phyloP scores from a whole-genome alignment of 331 rosid species.

The Rosa hybrid region DNA sequence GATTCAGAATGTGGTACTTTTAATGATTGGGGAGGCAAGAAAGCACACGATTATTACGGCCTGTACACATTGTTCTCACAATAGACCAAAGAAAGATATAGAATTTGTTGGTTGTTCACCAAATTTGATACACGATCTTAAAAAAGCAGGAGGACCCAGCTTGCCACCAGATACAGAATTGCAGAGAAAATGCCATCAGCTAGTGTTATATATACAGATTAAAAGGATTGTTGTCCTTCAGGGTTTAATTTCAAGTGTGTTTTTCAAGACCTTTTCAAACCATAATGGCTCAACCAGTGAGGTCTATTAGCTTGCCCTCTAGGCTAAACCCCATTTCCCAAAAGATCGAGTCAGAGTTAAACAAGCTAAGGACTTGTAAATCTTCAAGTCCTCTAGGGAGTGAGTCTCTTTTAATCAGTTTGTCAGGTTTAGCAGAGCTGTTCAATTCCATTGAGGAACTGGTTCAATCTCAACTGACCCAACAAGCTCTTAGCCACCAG shows the following conservation, averaged over 20 bases:
- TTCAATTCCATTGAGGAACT: constrained; percentile 61
- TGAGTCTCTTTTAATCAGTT: constrained; percentile 46
- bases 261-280: background rate
- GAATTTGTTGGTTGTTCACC: constrained; percentile 31
- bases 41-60: constrained; percentile 26
- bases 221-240: constrained; percentile 7
- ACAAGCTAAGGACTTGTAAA: constrained; percentile 39
- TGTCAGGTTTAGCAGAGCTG: constrained; percentile 55
- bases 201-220: constrained; percentile 12
- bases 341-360: constrained; percentile 55
- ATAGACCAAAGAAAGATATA: constrained; percentile 22
- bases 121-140: constrained; percentile 30
- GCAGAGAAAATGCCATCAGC: constrained; percentile 23
- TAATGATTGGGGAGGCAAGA: constrained; percentile 53
- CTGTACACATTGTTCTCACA: constrained; percentile 20
- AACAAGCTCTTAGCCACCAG: constrained; percentile 51
- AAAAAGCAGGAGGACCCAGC: constrained; percentile 11
- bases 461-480: constrained; percentile 49
- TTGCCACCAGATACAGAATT: constrained; percentile 22
- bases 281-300: constrained; percentile 63
- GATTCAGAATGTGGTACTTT: constrained; percentile 13
- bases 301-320: constrained; percentile 84
- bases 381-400: constrained; percentile 27
- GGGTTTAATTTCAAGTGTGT: constrained; percentile 14
- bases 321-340: constrained; percentile 65